Evolutionary conservation across 176 grass and related monocot genomes (phyloP), one percentile per base, ranked within the genome.

Genomic region (Saccharum spontaneum): DNA sequence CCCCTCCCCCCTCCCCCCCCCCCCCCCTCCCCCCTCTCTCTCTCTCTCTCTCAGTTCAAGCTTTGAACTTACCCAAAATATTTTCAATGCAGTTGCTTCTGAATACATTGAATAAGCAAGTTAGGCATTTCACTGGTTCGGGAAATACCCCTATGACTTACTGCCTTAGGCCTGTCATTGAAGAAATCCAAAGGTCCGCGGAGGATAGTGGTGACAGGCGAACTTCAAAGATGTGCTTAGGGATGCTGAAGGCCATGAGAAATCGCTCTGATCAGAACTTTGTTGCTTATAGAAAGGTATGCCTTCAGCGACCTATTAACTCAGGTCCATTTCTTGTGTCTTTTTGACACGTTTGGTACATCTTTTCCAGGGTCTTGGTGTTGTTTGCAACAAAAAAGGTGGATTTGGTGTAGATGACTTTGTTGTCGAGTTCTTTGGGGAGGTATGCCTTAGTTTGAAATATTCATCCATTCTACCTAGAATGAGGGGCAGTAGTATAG

Each of bases 61-160:
- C 67, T 85, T 84, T 86, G 28, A 64, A 84, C 55, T 80, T 69
- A 81, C n/a, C 74, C 26, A 34, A 45, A 30, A 65, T 44, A 43
- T 87, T 83, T 13, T 63, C 26, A 59, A 80, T 90, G 78, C 88
- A 99, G 97, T 75, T 92, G 76, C 87, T 96, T 90, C 90, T 94
- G 74, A 87, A 90, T 69, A 94, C 90, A 65, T 92, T 99, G 86
- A 99, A 99, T 89, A 96, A 95, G 79, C 93, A 94, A 89, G 94
- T 92, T 52, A 94, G 86, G 76, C 67, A 83, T 87, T 99, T 94
- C 77, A 99, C 97, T 52, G 94, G 97, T 69, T 84, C 86, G 67
- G 91, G 97, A 66, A 99, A 90, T 81, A 96, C 97, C 8, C 97
- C 97, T 60, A 99, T 99, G 97, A 87, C 94, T n/a, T 96, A 94